Conservation (phyloP, 2,329 filamentous ascomycete genomes). For the Fusarium sp. region DNA sequence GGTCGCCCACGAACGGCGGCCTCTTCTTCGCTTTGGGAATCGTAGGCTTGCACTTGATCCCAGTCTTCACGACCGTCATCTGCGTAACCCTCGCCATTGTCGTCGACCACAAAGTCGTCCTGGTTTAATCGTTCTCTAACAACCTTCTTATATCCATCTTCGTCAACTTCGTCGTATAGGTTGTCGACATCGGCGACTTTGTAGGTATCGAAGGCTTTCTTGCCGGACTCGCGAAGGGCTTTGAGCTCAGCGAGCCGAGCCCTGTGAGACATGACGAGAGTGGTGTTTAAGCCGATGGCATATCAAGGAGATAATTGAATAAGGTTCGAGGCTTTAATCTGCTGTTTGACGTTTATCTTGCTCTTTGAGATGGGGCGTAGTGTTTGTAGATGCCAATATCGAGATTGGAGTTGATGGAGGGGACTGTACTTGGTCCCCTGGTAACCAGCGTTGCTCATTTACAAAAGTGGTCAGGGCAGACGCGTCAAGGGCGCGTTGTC, state of each 20-base stretch:
- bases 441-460: conserved; percentile 38
- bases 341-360: neutral
- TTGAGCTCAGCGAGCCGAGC: conserved; percentile 81
- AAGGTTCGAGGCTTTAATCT: neutral
- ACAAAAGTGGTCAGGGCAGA: conserved; percentile 41
- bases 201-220: conserved; percentile 90
- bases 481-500: conserved; percentile 36
- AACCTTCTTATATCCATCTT: conserved; percentile 97
- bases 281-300: conserved; percentile 40
- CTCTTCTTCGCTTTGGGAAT: conserved; percentile 77
- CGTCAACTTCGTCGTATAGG: conserved; percentile 96
- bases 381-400: conserved; percentile 20
- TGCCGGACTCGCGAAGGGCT: conserved; percentile 87
- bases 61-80: conserved; percentile 97
- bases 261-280: conserved; percentile 56
- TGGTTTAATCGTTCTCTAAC: conserved; percentile 89
- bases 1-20: conserved; percentile 60
- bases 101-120: conserved; percentile 98
- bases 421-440: conserved; percentile 32
- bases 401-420: conserved; percentile 26
- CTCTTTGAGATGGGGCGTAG: conserved; percentile 7
- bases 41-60: conserved; percentile 78
- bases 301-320: conserved; percentile 29
- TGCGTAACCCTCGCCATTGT: conserved; percentile 96
- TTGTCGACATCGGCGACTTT: conserved; percentile 85